A percentile compares a stretch with the other conserved stretches of the same genome.
These are phyloP conservation scores for Persicaria maculosa DNA, from an alignment of 148 eudicot species.

Conservation along the genomic window DNA sequence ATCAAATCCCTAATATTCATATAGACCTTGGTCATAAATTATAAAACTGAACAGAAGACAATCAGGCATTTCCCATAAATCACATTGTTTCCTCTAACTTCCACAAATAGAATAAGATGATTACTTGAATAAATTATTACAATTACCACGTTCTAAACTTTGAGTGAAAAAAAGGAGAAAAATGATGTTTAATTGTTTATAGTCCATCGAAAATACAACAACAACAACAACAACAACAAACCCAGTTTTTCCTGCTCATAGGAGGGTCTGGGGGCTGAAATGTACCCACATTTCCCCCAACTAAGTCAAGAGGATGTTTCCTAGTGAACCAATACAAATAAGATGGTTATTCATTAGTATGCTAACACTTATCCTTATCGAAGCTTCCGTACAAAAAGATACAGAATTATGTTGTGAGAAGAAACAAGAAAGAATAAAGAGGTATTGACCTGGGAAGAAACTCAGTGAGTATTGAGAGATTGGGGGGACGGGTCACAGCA, in stretches of 20 bases:
- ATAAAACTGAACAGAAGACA: not conserved
- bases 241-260: too few relatives aligned
- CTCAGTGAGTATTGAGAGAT: constrained; percentile 93
- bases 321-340: not conserved
- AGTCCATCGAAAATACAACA: too few relatives aligned
- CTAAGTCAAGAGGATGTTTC: too few relatives aligned
- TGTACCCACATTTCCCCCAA: too few relatives aligned
- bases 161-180: too few relatives aligned
- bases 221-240: too few relatives aligned
- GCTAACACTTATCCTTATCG: not conserved
- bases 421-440: not conserved
- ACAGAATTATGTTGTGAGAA: not conserved
- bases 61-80: not conserved
- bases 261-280: too few relatives aligned
- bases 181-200: too few relatives aligned
- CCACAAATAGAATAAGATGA: too few relatives aligned
- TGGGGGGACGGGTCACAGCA: constrained; percentile 90
- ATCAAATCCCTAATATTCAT: not conserved
- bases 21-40: not conserved
- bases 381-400: not conserved
- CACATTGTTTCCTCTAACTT: not conserved
- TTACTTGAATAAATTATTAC: too few relatives aligned
- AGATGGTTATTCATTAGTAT: not conserved
- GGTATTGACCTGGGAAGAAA: constrained; percentile 73
- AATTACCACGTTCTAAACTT: too few relatives aligned